Base-by-base conservation (phyloP, 495 filamentous ascomycete species). In the Penicillium verhagenii region DNA sequence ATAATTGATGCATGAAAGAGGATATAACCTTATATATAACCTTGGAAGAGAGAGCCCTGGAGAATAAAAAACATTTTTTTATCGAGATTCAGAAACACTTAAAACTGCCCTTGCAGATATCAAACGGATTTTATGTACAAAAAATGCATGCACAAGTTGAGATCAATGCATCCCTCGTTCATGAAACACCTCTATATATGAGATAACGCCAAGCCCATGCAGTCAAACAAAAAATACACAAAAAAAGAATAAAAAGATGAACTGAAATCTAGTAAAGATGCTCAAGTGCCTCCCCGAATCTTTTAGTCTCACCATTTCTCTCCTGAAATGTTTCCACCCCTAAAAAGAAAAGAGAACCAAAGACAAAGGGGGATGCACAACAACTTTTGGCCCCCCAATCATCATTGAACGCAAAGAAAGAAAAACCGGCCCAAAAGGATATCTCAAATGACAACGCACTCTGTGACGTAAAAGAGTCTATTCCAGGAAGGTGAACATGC, bases 401-500 rank as follows among this genome's bases (percentile, higher is more conserved):
- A 35, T 14, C 37, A 16, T 40, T 13, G 37, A 40, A 46, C 23
- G 23, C 43, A 46, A 18, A 26, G 4, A 46, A 50, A 38, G 29
- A 48, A 11, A 57, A 50, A 57, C 56, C 29, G 28, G 25, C 52
- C 57, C 51, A 50, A 50, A 39, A 59, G 57, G 63, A 68, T 63
- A 67, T 69, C 65, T 64, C 43, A 65, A 69, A 65, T 40, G 47
- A 59, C 46, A 59, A 68, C 50, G 52, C 60, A 19, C 57, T 29
- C 24, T 50, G 19, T 29, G 50, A 50, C 43, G 33, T 23, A 21
- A 43, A 51, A 26, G 45, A 24, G 46, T 55, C 65, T 74, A 79
- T 28, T 82, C 78, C 59, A 82, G 58, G 58, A 81, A 82, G 19
- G 79, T 82, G 61, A 98, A 97, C 47, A 98, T 82, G 73, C 86